Evolutionary conservation across 176 grass and related monocot species (phyloP).

Genomic region (Pontederia crassipes): DNA sequence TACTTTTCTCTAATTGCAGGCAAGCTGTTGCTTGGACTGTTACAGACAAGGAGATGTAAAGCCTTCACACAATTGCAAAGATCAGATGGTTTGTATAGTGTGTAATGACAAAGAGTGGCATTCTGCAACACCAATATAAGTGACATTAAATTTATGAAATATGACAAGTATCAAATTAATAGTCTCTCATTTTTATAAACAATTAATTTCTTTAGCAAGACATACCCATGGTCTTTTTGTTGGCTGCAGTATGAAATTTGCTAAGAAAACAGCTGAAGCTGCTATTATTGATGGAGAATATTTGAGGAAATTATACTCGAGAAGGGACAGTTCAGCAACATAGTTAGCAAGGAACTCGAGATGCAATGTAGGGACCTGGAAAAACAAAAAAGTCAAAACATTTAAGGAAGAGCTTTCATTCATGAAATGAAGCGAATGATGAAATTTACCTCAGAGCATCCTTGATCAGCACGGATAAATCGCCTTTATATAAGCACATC

Average conservation of each 20-base stretch:
- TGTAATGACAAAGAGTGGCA: slow-evolving; percentile 74
- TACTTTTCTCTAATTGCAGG: slow-evolving; percentile 94
- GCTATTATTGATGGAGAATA: slow-evolving; percentile 76
- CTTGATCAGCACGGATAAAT: slow-evolving; percentile 82
- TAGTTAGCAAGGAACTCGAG: slow-evolving; percentile 88
- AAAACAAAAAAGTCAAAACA: slow-evolving; percentile 13
- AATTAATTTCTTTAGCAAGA: background rate
- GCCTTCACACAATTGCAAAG: slow-evolving; percentile 51
- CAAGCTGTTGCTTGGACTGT: slow-evolving; percentile 56
- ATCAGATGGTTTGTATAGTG: slow-evolving; percentile 66
- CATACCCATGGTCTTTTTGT: slow-evolving; percentile 74
- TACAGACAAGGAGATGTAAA: slow-evolving; percentile 49
- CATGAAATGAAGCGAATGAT: slow-evolving; percentile 6
- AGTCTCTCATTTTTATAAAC: too few relatives aligned
- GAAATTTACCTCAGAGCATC: slow-evolving; percentile 49
- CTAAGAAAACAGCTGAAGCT: slow-evolving; percentile 69
- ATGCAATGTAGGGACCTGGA: slow-evolving; percentile 59
- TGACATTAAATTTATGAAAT: background rate
- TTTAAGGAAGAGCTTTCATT: background rate
- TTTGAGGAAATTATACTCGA: slow-evolving; percentile 72
- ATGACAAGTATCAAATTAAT: background rate
- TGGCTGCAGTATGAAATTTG: slow-evolving; percentile 79
- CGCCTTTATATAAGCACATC: slow-evolving; percentile 34
- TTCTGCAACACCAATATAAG: slow-evolving; percentile 39
- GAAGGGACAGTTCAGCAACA: slow-evolving; percentile 70